phyloP scores from a whole-genome alignment of 139 green algal species.

The Picochlorum sp. region DNA sequence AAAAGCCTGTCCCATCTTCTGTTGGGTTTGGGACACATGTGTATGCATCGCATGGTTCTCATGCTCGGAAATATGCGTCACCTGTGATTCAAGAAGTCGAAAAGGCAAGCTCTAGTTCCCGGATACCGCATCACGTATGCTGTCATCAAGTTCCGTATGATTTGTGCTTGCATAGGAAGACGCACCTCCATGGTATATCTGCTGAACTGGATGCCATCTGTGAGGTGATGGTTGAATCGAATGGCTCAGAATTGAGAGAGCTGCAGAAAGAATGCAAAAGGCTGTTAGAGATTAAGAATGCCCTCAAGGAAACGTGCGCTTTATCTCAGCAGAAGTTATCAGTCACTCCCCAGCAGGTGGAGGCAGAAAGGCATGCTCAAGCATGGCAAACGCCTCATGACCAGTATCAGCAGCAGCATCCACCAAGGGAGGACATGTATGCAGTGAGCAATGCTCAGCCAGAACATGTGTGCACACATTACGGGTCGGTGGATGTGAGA shows the following conservation, averaged over 20 bases:
- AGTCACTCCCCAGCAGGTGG: too few relatives aligned
- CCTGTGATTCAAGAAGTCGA: too few relatives aligned
- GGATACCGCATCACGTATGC: not conserved
- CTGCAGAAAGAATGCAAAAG: not conserved
- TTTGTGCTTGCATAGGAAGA: not conserved
- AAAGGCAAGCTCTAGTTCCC: not conserved
- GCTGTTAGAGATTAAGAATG: constrained; percentile 3
- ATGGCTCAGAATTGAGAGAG: not conserved
- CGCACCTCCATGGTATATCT: not conserved
- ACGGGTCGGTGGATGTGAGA: not conserved
- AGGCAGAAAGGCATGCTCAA: too few relatives aligned
- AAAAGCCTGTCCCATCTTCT: too few relatives aligned
- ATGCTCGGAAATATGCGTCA: too few relatives aligned
- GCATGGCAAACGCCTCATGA: too few relatives aligned
- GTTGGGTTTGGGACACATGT: too few relatives aligned
- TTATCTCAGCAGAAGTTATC: not conserved
- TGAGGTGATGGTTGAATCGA: not conserved
- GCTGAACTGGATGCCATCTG: constrained; percentile 2
- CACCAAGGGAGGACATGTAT: too few relatives aligned
- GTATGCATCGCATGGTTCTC: too few relatives aligned
- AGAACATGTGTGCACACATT: too few relatives aligned
- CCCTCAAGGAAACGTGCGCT: not conserved
- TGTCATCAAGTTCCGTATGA: constrained; percentile 4
- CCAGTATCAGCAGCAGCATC: too few relatives aligned
- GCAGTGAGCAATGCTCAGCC: too few relatives aligned